Evolutionary conservation across 768 basidiomycete genomes (phyloP).

Genomic region (Sporobolomyces roseus): DNA sequence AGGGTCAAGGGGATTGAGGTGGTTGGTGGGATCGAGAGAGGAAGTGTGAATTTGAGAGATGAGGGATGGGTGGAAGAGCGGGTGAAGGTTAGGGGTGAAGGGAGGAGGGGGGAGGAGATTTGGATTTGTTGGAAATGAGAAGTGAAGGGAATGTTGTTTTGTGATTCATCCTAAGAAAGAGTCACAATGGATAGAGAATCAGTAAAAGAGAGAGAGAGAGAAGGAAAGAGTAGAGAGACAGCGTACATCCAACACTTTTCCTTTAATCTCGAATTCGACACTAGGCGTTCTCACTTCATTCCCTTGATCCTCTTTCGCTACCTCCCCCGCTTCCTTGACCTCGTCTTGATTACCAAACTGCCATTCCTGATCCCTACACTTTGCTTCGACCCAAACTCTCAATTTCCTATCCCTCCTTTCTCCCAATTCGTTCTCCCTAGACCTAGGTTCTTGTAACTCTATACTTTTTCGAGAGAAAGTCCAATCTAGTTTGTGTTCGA

Average conservation of each 20-base stretch:
- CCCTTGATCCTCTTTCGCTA: not conserved
- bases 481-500: slow-evolving; percentile 40
- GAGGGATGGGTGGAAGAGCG: not conserved
- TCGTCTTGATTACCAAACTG: slow-evolving; percentile 16
- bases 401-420: slow-evolving; percentile 19
- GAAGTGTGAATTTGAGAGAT: too few relatives aligned
- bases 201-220: not conserved
- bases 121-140: slow-evolving; percentile 7
- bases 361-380: slow-evolving; percentile 26
- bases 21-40: too few relatives aligned
- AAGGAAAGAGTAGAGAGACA: not conserved
- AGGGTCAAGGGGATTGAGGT: not conserved
- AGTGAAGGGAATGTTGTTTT: slow-evolving; percentile 7
- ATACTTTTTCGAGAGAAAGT: slow-evolving; percentile 23
- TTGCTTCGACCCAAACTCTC: slow-evolving; percentile 23
- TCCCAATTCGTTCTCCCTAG: not conserved
- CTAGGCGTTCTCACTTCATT: slow-evolving; percentile 14
- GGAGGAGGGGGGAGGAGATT: not conserved
- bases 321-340: not conserved
- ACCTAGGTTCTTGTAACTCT: slow-evolving; percentile 20
- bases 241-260: slow-evolving; percentile 62
- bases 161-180: not conserved
- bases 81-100: not conserved
- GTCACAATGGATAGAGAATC: too few relatives aligned
- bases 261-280: slow-evolving; percentile 21